Percentiles rank a stretch among this genome's conserved stretches.
Evolutionary conservation across 2,329 filamentous ascomycete genomes (phyloP).

Genomic region (Fusarium sp.): DNA sequence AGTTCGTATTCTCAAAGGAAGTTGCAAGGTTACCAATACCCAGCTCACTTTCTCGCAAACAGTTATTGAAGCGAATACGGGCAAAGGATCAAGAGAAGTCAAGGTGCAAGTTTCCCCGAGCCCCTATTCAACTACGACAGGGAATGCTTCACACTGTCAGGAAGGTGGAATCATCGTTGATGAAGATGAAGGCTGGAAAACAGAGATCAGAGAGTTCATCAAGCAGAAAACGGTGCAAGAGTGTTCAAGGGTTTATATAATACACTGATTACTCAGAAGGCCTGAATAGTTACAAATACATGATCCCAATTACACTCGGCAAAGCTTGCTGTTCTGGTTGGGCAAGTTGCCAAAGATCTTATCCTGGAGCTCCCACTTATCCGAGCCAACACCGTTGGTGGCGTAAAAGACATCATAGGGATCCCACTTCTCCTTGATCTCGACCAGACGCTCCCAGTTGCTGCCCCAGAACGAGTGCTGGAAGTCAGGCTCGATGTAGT

Average conservation of each 20-base stretch:
- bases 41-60: not conserved
- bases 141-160: not conserved
- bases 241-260: not conserved
- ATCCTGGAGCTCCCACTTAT: slow-evolving; percentile 57
- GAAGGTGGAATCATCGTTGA: not conserved
- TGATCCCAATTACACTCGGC: not conserved
- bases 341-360: slow-evolving; percentile 37
- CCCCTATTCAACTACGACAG: not conserved
- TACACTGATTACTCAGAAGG: not conserved
- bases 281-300: not conserved
- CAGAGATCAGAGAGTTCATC: not conserved
- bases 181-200: not conserved
- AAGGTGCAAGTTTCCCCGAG: too few relatives aligned
- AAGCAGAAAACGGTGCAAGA: not conserved
- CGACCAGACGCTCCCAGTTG: slow-evolving; percentile 56
- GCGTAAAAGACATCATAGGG: slow-evolving; percentile 61
- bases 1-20: not conserved
- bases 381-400: slow-evolving; percentile 62
- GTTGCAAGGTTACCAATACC: not conserved
- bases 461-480: slow-evolving; percentile 60
- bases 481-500: slow-evolving; percentile 61
- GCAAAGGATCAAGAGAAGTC: not conserved
- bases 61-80: not conserved
- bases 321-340: slow-evolving; percentile 34
- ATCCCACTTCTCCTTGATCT: slow-evolving; percentile 64